Percentiles rank a stretch among this genome's conserved stretches.
phyloP scores from a whole-genome alignment of 2,329 filamentous ascomycete species.

The Lachnellula arida region DNA sequence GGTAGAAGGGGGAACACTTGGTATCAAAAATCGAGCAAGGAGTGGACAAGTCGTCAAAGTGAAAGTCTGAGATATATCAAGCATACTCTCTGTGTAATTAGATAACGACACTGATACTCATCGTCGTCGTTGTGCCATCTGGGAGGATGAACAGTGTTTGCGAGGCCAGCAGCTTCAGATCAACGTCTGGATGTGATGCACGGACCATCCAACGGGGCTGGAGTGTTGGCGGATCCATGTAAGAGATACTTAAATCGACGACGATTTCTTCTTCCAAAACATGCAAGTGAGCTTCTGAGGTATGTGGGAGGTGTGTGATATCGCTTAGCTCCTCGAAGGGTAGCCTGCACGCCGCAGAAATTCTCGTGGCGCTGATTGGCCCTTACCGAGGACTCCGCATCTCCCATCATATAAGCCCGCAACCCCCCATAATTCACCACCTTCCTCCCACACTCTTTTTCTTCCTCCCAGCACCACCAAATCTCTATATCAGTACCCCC shows the following conservation, averaged over 20 bases:
- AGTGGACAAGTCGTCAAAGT: too few species aligned
- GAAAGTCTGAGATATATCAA: too few species aligned
- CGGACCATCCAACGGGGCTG: background rate
- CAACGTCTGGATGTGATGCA: background rate
- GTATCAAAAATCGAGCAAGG: too few species aligned
- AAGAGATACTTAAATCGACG: background rate
- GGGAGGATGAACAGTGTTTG: background rate
- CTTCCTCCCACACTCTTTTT: constrained; percentile 27
- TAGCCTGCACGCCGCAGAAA: constrained; percentile 12
- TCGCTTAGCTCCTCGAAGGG: constrained; percentile 18
- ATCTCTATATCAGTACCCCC: constrained; percentile 15
- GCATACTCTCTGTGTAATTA: background rate
- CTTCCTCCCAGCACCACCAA: constrained; percentile 11
- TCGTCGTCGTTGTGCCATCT: background rate
- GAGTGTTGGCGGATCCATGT: background rate
- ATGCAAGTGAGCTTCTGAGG: background rate
- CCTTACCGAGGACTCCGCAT: constrained; percentile 7
- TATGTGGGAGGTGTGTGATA: constrained; percentile 9
- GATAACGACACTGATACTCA: background rate
- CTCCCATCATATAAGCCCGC: constrained; percentile 23
- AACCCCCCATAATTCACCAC: constrained; percentile 24
- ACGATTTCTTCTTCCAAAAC: background rate
- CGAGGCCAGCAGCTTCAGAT: background rate
- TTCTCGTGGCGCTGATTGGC: constrained; percentile 17
- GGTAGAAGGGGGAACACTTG: too few species aligned